These are phyloP conservation scores for Zelopaecilomyces penicillatus DNA, from an alignment of 2,329 filamentous ascomycete species.

Conservation along the genomic window DNA sequence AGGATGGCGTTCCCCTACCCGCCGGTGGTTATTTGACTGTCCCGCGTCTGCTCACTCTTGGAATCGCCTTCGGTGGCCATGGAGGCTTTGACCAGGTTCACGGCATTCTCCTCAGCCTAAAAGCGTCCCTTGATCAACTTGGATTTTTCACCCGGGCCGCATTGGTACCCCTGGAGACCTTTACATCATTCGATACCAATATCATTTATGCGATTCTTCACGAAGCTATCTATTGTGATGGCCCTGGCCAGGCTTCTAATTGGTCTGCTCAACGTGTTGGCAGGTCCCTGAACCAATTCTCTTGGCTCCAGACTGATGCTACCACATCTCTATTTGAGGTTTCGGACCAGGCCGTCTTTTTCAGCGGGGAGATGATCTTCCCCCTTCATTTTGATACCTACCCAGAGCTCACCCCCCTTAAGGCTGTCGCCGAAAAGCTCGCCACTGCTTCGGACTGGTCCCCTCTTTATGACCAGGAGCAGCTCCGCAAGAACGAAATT, in stretches of 20 bases:
- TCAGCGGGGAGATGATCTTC: constrained; percentile 90
- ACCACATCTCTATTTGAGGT: constrained; percentile 13
- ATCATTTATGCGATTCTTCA: constrained; percentile 83
- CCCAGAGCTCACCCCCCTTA: constrained; percentile 62
- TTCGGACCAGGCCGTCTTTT: constrained; percentile 50
- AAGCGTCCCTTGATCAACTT: constrained; percentile 65
- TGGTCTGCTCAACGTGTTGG: constrained; percentile 69
- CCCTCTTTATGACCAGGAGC: constrained; percentile 63
- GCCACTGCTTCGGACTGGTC: constrained; percentile 65
- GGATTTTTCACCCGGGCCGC: constrained; percentile 67
- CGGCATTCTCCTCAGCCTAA: constrained; percentile 60
- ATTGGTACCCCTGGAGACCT: constrained; percentile 58
- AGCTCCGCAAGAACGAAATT: constrained; percentile 67
- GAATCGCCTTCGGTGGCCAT: constrained; percentile 69
- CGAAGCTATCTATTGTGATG: constrained; percentile 78
- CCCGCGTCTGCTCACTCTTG: constrained; percentile 66
- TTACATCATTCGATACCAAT: constrained; percentile 62
- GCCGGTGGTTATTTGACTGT: constrained; percentile 66
- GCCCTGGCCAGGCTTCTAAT: constrained; percentile 50
- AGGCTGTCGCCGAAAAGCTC: constrained; percentile 60
- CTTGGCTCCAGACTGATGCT: constrained; percentile 38
- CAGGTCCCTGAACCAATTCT: constrained; percentile 35
- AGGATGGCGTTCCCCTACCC: constrained; percentile 48
- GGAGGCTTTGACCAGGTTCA: constrained; percentile 72
- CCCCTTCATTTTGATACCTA: constrained; percentile 78